These are phyloP conservation scores for Neotropicomus parvogracilis DNA, from an alignment of 1,284 basidiomycete genomes.

Conservation along the genomic window DNA sequence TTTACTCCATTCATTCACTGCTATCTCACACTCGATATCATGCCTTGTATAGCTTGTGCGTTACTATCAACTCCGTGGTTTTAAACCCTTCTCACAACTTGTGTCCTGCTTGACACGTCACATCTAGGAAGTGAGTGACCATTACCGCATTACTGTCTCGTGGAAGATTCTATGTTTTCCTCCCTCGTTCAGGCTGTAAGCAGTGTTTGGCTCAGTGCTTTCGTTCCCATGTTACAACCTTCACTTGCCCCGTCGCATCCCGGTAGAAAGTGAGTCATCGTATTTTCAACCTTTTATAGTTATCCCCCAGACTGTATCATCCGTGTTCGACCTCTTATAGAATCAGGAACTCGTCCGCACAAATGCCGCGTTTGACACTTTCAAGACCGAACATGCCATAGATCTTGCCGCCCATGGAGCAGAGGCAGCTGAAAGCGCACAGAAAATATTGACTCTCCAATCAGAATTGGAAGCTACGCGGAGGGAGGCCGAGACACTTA, in stretches of 20 bases:
- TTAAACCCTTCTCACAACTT: too few relatives aligned
- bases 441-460: background rate
- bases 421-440: background rate
- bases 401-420: background rate
- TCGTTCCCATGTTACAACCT: too few relatives aligned
- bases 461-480: background rate
- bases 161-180: too few relatives aligned
- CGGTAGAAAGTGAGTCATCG: background rate
- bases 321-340: background rate
- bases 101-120: background rate
- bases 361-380: background rate
- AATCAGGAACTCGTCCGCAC: background rate
- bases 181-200: background rate
- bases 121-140: background rate
- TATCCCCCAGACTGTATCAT: background rate
- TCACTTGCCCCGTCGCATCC: background rate
- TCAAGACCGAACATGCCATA: background rate
- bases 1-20: background rate
- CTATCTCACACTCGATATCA: background rate
- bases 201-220: background rate
- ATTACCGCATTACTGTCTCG: too few relatives aligned
- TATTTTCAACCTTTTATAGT: background rate
- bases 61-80: background rate
- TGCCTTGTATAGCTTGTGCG: background rate
- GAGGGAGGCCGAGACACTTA: background rate